Conservation (phyloP, 1,139 yeast species). For the Diutina siamensis region DNA sequence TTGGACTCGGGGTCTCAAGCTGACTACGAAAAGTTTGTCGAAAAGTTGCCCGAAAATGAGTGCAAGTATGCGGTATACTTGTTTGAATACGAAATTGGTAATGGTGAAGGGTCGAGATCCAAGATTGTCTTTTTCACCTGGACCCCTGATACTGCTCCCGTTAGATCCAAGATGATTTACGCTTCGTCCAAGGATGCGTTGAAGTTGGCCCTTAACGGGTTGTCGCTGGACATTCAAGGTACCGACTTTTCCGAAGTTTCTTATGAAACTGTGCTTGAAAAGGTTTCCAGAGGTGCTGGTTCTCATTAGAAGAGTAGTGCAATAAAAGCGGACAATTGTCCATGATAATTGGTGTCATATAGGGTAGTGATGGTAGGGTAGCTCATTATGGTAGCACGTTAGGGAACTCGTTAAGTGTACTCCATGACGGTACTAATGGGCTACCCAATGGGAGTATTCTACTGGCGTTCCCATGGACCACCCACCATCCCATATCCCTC, state of each 20-base stretch:
- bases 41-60: slow-evolving; percentile 86
- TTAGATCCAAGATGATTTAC: slow-evolving; percentile 93
- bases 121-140: slow-evolving; percentile 90
- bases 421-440: no score
- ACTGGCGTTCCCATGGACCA: no score
- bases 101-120: slow-evolving; percentile 91
- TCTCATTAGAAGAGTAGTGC: not conserved
- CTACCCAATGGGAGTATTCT: no score
- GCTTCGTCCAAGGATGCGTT: slow-evolving; percentile 96
- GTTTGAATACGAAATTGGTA: slow-evolving; percentile 83
- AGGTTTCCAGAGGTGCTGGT: slow-evolving; percentile 57
- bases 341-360: not conserved
- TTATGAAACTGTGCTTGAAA: slow-evolving; percentile 84
- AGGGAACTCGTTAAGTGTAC: no score
- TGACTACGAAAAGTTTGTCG: slow-evolving; percentile 76
- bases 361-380: no score
- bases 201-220: slow-evolving; percentile 94
- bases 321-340: not conserved
- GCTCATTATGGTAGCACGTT: no score
- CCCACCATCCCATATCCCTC: no score
- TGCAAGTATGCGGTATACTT: slow-evolving; percentile 96
- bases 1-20: slow-evolving; percentile 36
- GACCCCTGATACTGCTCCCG: slow-evolving; percentile 97
- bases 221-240: slow-evolving; percentile 91
- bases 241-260: slow-evolving; percentile 96